Percentiles rank a stretch among this genome's conserved stretches.
Conservation (phyloP, 345 rosid species). For the Physaria fendleri region DNA sequence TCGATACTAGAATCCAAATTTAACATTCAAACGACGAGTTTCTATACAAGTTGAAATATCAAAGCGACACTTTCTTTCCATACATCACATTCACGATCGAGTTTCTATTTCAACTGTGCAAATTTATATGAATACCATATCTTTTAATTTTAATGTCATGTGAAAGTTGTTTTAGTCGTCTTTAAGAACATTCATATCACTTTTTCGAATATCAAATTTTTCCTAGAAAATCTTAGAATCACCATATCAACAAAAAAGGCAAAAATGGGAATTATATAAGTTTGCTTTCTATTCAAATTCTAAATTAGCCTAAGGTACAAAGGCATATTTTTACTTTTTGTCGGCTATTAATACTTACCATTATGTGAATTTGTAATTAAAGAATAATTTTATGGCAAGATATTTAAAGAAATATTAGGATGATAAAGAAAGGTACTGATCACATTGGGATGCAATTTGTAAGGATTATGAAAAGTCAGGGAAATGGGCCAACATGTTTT, state of each 20-base stretch:
- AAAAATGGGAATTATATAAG: background rate
- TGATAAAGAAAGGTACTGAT: slow-evolving; percentile 25
- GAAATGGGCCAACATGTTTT: slow-evolving; percentile 19
- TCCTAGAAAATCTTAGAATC: background rate
- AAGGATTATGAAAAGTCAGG: slow-evolving; percentile 18
- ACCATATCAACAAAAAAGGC: background rate
- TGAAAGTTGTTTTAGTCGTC: background rate
- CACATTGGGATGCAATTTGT: slow-evolving; percentile 22
- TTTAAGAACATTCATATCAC: background rate
- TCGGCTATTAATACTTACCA: slow-evolving; percentile 2
- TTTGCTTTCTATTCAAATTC: slow-evolving; percentile 18
- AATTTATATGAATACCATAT: too few relatives aligned
- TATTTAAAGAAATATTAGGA: background rate
- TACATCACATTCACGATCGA: too few relatives aligned
- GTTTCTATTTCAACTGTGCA: too few relatives aligned
- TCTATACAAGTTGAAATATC: too few relatives aligned
- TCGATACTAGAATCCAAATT: too few relatives aligned
- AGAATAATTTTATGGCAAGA: background rate
- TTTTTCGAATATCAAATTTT: background rate
- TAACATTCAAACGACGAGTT: too few relatives aligned
- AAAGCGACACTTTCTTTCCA: too few relatives aligned
- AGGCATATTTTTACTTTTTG: slow-evolving; percentile 15
- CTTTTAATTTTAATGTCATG: background rate
- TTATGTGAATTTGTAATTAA: background rate
- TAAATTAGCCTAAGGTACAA: slow-evolving; percentile 1